Evolutionary conservation across 208 protist genomes (phyloP).

Genomic region (Endotrypanum monterogeii): DNA sequence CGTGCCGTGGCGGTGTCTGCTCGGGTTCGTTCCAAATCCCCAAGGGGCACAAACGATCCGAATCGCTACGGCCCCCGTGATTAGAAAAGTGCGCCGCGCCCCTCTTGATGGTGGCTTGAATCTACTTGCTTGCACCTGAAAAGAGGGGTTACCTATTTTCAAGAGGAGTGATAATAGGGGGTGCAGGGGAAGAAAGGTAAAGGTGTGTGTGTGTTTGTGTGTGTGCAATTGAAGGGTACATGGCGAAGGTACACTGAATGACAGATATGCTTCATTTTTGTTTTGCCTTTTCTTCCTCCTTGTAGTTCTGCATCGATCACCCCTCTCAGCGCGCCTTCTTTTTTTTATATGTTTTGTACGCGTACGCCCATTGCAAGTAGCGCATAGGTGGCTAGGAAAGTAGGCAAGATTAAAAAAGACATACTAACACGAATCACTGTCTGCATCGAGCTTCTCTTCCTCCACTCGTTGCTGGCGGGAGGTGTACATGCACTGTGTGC

Average conservation of each 20-base stretch:
- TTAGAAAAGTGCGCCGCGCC: slow-evolving; percentile 8
- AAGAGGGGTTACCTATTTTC: background rate
- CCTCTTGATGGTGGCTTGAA: background rate
- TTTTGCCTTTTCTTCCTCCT: too few relatives aligned
- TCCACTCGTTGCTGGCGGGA: too few relatives aligned
- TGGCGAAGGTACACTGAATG: background rate
- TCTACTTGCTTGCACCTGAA: background rate
- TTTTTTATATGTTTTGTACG: too few relatives aligned
- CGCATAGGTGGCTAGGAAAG: too few relatives aligned
- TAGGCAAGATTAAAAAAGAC: too few relatives aligned
- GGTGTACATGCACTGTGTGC: too few relatives aligned
- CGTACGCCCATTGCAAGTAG: too few relatives aligned
- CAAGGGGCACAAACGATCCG: slow-evolving; percentile 22
- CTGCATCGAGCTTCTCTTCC: too few relatives aligned
- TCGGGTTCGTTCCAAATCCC: slow-evolving; percentile 19
- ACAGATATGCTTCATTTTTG: background rate
- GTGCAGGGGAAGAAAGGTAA: background rate
- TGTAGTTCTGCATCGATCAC: too few relatives aligned
- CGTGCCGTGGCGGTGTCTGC: slow-evolving; percentile 16
- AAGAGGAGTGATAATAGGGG: background rate
- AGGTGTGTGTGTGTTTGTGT: background rate
- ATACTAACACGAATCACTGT: too few relatives aligned
- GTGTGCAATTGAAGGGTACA: background rate
- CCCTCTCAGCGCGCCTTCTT: too few relatives aligned
- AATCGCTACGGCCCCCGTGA: slow-evolving; percentile 31